Percentiles rank a stretch among this genome's conserved stretches.
phyloP scores from a whole-genome alignment of 2,329 filamentous ascomycete species.

The Trichoderma pleuroti region DNA sequence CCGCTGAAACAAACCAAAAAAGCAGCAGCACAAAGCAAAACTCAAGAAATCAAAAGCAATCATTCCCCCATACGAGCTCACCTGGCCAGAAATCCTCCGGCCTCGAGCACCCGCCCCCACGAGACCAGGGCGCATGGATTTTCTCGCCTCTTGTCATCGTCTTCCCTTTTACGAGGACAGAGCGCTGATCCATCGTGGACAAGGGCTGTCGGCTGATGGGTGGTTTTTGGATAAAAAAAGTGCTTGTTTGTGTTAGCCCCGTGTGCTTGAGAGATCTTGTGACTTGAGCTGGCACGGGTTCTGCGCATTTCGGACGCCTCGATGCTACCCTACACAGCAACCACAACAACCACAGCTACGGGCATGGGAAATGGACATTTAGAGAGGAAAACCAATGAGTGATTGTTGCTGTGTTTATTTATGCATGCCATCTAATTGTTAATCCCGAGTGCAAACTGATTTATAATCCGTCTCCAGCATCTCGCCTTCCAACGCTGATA shows the following conservation, averaged over 20 bases:
- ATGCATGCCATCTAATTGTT: not conserved
- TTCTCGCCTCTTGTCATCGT: not conserved
- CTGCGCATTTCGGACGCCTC: not conserved
- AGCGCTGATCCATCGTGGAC: not conserved
- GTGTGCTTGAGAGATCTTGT: constrained; percentile 10
- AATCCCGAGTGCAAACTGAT: not conserved
- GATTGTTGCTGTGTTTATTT: not conserved
- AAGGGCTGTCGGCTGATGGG: not conserved
- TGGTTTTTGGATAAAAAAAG: not conserved
- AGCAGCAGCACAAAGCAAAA: not conserved
- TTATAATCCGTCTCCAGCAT: not conserved
- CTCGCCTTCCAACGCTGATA: not conserved
- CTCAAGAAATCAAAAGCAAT: not conserved
- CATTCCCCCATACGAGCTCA: not conserved
- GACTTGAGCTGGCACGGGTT: constrained; percentile 2
- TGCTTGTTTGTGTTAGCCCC: not conserved
- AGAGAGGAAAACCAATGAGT: not conserved
- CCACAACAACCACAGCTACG: not conserved
- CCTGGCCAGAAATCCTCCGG: not conserved
- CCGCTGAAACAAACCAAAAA: not conserved
- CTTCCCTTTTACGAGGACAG: not conserved
- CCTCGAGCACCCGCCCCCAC: not conserved
- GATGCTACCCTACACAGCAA: not conserved
- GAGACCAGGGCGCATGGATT: not conserved
- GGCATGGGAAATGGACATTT: not conserved